Evolutionary conservation across 2,329 filamentous ascomycete genomes (phyloP).

Genomic region (Stachybotrys echinatus): DNA sequence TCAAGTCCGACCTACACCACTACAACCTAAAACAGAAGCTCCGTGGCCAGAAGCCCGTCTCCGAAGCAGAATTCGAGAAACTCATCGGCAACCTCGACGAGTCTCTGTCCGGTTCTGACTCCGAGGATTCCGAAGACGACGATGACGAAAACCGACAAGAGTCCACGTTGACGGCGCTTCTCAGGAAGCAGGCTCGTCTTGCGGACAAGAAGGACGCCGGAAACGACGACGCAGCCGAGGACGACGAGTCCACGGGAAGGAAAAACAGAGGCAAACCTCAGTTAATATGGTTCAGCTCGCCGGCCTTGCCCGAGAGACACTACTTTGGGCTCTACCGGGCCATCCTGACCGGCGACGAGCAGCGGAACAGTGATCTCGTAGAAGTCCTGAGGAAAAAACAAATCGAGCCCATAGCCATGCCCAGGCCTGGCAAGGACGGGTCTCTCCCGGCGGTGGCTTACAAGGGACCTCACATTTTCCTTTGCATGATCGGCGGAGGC

Average conservation of each 20-base stretch:
- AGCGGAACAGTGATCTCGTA: slow-evolving; percentile 54
- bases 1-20: slow-evolving; percentile 83
- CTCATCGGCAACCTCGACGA: slow-evolving; percentile 83
- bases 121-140: slow-evolving; percentile 65
- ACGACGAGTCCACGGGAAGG: slow-evolving; percentile 36
- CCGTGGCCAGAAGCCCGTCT: slow-evolving; percentile 64
- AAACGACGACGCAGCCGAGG: slow-evolving; percentile 43
- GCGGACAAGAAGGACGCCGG: slow-evolving; percentile 44
- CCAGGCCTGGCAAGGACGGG: slow-evolving; percentile 53
- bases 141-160: slow-evolving; percentile 53
- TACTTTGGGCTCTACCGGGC: slow-evolving; percentile 84
- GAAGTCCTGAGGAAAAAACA: slow-evolving; percentile 73
- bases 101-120: slow-evolving; percentile 83
- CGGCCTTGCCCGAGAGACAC: slow-evolving; percentile 67
- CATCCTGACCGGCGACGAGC: slow-evolving; percentile 69
- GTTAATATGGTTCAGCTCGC: slow-evolving; percentile 79
- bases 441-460: slow-evolving; percentile 49
- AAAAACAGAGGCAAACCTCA: slow-evolving; percentile 61
- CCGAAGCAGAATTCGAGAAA: slow-evolving; percentile 80
- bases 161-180: slow-evolving; percentile 66
- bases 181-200: slow-evolving; percentile 79
- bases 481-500: slow-evolving; percentile 97
- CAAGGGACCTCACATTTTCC: slow-evolving; percentile 79
- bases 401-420: slow-evolving; percentile 54
- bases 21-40: slow-evolving; percentile 95